Base-by-base conservation (phyloP, 1,284 basidiomycete genomes). In the Omphalotus olearius region DNA sequence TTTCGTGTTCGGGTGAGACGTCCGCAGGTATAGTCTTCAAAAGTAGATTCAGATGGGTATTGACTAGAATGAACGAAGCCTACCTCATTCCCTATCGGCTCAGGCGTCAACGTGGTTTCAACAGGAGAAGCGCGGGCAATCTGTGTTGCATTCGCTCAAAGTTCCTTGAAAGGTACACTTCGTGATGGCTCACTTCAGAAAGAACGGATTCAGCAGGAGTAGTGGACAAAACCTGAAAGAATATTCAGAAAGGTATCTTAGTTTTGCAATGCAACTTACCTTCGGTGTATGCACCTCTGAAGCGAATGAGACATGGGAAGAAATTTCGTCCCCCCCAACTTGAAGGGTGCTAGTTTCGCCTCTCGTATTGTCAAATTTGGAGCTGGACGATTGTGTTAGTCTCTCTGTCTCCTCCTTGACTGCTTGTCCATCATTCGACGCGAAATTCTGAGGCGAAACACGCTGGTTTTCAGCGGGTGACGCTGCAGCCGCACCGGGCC, bases 1-100 rank as follows among this genome's bases (percentile, higher is more conserved):
- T 45, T 17, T 28, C 42, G 36, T 50, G 17, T 4, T 52, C 50
- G 40, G 25, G 50, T 5, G 53, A 20, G 7, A 49, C 26, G 25
- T 45, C 41, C 26, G 51, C 17, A 23, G 47, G 52, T 7, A 30
- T 49, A 37, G n/a, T 33, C 30, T 33, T 33, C 30, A 13, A 13
- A 7, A 2, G 38, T 33, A 35, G 20, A 45, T 47, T 37, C 18
- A 26, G 16, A 11, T 9, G 18, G 16, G 37, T 17, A 36, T 20
- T 35, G 17, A 18, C 51, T 33, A 28, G 41, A 37, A 25, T 46
- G 38, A 10, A 23, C 40, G 47, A 28, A 23, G 35, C 20, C 52
- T 52, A 41, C 4, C 43, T 46, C 0, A 47, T 6, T 39, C 6
- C 7, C 25, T 23, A 9, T 25, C 18, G 42, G 20, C 6, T 16